Evolutionary conservation across 208 protist species (phyloP).

Genomic region (Crithidia mellificae): DNA sequence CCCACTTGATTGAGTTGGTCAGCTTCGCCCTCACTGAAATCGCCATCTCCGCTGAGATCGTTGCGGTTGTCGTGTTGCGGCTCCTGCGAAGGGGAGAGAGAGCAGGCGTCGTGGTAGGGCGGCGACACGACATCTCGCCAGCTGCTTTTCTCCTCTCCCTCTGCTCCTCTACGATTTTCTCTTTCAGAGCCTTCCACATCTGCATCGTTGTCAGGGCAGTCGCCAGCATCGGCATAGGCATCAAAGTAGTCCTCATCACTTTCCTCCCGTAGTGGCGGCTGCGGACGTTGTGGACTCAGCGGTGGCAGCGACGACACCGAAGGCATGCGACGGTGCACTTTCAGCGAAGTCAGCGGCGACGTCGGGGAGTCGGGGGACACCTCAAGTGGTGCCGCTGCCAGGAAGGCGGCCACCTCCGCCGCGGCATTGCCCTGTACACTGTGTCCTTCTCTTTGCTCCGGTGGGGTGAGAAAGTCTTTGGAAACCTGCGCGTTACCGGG

Average conservation of each 20-base stretch:
- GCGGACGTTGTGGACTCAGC: conserved; percentile 13
- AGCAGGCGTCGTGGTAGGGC: neutral
- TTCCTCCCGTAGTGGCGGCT: no score
- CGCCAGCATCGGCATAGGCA: no score
- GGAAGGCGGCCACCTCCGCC: neutral
- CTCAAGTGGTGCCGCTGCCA: neutral
- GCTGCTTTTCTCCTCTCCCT: neutral
- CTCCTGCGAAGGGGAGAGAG: neutral
- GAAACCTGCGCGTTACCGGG: no score
- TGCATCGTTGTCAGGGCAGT: no score
- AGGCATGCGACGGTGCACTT: neutral
- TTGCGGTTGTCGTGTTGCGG: neutral
- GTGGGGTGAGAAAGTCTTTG: conserved; percentile 12
- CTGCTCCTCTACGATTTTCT: neutral
- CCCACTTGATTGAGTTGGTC: no score
- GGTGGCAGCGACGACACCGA: conserved; percentile 4
- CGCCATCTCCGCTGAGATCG: neutral
- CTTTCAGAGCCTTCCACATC: no score
- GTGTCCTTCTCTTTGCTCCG: neutral
- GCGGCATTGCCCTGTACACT: no score
- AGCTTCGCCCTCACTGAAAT: no score
- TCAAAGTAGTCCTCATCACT: neutral
- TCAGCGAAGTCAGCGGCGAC: neutral
- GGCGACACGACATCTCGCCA: neutral
- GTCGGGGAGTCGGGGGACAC: neutral